Base-by-base conservation (phyloP, 1,139 yeast genomes). In the Zhuliangozyma parablackwelliae region DNA sequence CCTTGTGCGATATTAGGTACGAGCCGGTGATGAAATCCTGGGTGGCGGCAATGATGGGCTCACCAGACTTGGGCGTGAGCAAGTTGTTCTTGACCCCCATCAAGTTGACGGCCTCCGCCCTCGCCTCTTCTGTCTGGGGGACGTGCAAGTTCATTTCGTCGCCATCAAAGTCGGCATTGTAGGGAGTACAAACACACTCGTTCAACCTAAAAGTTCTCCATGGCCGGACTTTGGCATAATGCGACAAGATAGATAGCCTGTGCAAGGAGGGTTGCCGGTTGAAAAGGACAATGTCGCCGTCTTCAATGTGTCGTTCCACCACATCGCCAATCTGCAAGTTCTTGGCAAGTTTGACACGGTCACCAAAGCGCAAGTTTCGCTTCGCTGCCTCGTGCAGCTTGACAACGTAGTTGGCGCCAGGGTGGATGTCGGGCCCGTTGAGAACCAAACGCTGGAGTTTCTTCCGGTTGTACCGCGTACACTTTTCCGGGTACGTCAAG, bases 91-190 rank as follows among this genome's bases (percentile, higher is more conserved):
- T 94, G 32, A 94, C 98, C 36, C 98, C 98, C 99, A 94, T 94
- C 52, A 94, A 72, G 53, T 87, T 87, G 60, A 92, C 88, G 12
- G 98, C 98, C 63, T 94, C 98, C 0, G 98, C 95, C 49, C 98
- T 73, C 1, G 98, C 98, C 62, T 94, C 99, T 62, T 94, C 98
- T 0, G 98, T 92, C 64, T 94, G 99, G 2, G 98, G 98, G 31
- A 94, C 98, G 57, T 94, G 99, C 57, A 94, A 72, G 61, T 94
- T 94, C 99, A 94, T 94, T 64, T 94, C 99, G 64, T 94, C 99
- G 61, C 99, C 99, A 63, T 94, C 99, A 57, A 94, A 94, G 76
- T 94, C 99, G 30, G 99, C 99, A 61, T 94, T 94, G 65, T 92
- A 94, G 2, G 98, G 98, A 0, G 98, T 92, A 70, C 99, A 94